These are phyloP conservation scores for Elongisporangium senticosum DNA, from an alignment of 352 stramenopile species.

Conservation along the genomic window DNA sequence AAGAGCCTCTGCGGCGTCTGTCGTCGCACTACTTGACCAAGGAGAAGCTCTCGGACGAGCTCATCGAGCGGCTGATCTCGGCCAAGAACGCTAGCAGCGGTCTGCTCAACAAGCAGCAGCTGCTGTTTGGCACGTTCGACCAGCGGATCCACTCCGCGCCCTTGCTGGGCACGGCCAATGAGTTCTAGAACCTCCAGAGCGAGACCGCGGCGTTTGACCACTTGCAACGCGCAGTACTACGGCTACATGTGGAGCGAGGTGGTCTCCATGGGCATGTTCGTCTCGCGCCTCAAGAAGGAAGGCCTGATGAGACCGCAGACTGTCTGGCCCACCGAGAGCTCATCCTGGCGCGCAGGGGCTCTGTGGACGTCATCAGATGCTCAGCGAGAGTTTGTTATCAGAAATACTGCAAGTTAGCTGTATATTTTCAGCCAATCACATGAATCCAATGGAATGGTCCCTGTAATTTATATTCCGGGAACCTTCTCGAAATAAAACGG, in stretches of 20 bases:
- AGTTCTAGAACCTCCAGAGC: constrained; percentile 77
- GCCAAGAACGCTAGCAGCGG: constrained; percentile 85
- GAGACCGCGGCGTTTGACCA: constrained; percentile 83
- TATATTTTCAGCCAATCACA: too few species aligned
- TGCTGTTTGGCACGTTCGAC: constrained; percentile 79
- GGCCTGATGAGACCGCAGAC: constrained; percentile 78
- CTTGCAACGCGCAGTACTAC: constrained; percentile 78
- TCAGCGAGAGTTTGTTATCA: too few species aligned
- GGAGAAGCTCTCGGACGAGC: constrained; percentile 68
- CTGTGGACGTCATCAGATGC: constrained; percentile 74
- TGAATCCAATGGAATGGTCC: too few species aligned
- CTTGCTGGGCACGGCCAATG: constrained; percentile 73
- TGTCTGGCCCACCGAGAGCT: constrained; percentile 79
- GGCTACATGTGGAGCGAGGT: constrained; percentile 91
- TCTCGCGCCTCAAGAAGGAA: constrained; percentile 81
- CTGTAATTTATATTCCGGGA: too few species aligned
- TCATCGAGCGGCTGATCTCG: constrained; percentile 76
- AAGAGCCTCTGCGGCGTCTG: constrained; percentile 74
- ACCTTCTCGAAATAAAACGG: too few species aligned
- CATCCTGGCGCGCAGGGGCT: constrained; percentile 80
- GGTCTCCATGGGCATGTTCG: constrained; percentile 89
- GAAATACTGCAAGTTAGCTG: too few species aligned
- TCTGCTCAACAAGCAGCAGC: constrained; percentile 78
- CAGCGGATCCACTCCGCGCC: constrained; percentile 82
- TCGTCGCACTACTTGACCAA: constrained; percentile 82